A percentile compares a stretch with the other conserved stretches of the same genome.
Conservation (phyloP, 2,329 filamentous ascomycete species). For the Penicillium sp. region DNA sequence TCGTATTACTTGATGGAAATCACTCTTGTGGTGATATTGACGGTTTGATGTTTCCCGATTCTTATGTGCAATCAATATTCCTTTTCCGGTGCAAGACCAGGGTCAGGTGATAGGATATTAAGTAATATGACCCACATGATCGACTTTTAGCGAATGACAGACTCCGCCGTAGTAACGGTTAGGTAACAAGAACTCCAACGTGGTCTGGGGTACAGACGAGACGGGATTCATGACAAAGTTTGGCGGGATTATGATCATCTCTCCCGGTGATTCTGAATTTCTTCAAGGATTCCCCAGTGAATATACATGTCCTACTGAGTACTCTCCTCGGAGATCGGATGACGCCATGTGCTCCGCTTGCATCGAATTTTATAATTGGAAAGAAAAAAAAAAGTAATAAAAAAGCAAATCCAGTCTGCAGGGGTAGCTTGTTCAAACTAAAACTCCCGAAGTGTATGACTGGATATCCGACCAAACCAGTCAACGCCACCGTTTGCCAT, state of each 20-base stretch:
- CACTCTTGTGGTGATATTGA: too few species aligned
- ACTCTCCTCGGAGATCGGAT: slow-evolving; percentile 1
- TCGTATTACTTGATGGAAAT: too few species aligned
- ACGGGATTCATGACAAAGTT: too few species aligned
- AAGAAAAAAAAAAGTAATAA: slow-evolving; percentile 5
- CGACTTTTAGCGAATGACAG: slow-evolving; percentile 12
- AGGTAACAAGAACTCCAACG: slow-evolving; percentile 18
- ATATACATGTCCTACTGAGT: background rate
- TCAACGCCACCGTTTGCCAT: slow-evolving; percentile 3
- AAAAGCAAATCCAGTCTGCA: slow-evolving; percentile 18
- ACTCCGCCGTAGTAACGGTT: slow-evolving; percentile 7
- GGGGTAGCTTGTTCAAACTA: slow-evolving; percentile 20
- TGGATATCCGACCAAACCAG: background rate
- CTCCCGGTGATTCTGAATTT: too few species aligned
- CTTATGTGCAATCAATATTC: too few species aligned
- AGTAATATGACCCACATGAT: slow-evolving; percentile 24
- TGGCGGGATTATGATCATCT: too few species aligned
- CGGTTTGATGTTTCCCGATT: too few species aligned
- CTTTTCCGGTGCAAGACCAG: too few species aligned
- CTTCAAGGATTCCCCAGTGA: too few species aligned
- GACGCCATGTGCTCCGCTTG: slow-evolving; percentile 15
- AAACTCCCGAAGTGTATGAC: background rate
- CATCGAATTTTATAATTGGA: slow-evolving; percentile 3
- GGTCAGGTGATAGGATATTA: slow-evolving; percentile 23
- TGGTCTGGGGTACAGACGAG: slow-evolving; percentile 17